Evolutionary conservation across 2,329 filamentous ascomycete genomes (phyloP).

Genomic region (Verticillium zaregamsianum): DNA sequence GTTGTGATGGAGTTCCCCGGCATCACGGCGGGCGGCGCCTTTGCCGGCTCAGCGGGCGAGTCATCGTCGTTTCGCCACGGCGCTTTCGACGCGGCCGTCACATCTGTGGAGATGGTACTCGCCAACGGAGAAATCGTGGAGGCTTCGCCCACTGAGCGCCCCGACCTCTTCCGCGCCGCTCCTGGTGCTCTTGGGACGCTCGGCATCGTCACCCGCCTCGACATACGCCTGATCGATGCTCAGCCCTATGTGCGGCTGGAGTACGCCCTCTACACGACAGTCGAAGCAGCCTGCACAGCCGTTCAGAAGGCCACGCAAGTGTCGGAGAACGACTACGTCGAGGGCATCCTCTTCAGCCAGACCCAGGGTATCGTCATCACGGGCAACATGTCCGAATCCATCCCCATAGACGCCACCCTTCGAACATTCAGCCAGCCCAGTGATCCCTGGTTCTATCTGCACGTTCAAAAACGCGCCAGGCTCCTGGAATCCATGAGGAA

Average conservation of each 20-base stretch:
- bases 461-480: conserved; percentile 33
- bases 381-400: conserved; percentile 49
- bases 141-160: conserved; percentile 48
- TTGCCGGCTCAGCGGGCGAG: conserved; percentile 63
- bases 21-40: conserved; percentile 67
- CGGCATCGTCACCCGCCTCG: conserved; percentile 61
- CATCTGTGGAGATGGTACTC: conserved; percentile 61
- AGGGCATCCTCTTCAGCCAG: conserved; percentile 61
- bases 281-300: conserved; percentile 31
- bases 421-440: conserved; percentile 48
- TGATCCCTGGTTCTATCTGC: conserved; percentile 74
- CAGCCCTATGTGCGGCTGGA: conserved; percentile 52
- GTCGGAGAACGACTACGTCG: conserved; percentile 58
- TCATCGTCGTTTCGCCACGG: conserved; percentile 65
- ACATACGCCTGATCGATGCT: conserved; percentile 54
- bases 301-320: conserved; percentile 39
- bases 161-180: conserved; percentile 61
- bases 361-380: conserved; percentile 55
- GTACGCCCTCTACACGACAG: conserved; percentile 43
- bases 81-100: conserved; percentile 59
- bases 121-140: conserved; percentile 53
- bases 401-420: conserved; percentile 10
- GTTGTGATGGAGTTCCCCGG: conserved; percentile 70
- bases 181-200: conserved; percentile 63
- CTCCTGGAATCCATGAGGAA: background rate